Conservation (phyloP, 116 monocot species). For the Dioscorea cayenensis region DNA sequence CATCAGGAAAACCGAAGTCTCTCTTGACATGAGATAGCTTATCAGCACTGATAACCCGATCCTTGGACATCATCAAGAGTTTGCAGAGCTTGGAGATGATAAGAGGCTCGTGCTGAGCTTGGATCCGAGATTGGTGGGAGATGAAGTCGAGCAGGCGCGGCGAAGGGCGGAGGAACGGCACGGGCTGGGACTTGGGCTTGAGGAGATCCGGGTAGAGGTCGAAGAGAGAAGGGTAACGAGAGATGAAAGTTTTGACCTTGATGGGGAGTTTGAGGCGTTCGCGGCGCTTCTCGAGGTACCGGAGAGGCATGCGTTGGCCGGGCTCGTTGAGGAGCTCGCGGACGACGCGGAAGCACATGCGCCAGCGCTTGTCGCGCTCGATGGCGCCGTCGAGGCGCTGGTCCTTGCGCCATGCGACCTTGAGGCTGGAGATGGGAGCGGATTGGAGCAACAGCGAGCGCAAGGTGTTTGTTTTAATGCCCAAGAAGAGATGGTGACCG, state of each 20-base stretch:
- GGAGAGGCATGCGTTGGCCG: conserved; percentile 47
- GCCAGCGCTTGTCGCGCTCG: conserved; percentile 61
- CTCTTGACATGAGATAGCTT: conserved; percentile 62
- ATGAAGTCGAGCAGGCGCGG: conserved; percentile 42
- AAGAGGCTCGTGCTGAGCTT: conserved; percentile 25
- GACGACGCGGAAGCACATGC: conserved; percentile 62
- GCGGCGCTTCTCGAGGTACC: conserved; percentile 83
- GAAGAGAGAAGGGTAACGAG: conserved; percentile 61
- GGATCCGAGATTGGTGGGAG: conserved; percentile 20
- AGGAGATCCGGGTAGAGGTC: conserved; percentile 55
- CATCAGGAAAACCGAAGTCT: conserved; percentile 78
- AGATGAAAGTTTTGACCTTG: conserved; percentile 50
- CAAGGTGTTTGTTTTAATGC: too few relatives aligned
- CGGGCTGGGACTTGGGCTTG: conserved; percentile 27
- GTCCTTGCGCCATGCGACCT: conserved; percentile 81
- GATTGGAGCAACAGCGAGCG: neutral
- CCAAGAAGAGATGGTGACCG: too few relatives aligned
- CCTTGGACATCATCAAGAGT: conserved; percentile 75
- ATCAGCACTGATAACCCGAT: conserved; percentile 42
- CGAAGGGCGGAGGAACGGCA: conserved; percentile 75
- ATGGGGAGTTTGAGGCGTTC: conserved; percentile 61
- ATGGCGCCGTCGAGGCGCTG: conserved; percentile 56
- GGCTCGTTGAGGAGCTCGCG: conserved; percentile 75
- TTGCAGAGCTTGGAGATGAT: conserved; percentile 60
- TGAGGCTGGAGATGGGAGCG: conserved; percentile 55